These are phyloP conservation scores for Anthoceros angustus DNA, from an alignment of 225 moss, liverwort and hornwort species.

Conservation along the genomic window DNA sequence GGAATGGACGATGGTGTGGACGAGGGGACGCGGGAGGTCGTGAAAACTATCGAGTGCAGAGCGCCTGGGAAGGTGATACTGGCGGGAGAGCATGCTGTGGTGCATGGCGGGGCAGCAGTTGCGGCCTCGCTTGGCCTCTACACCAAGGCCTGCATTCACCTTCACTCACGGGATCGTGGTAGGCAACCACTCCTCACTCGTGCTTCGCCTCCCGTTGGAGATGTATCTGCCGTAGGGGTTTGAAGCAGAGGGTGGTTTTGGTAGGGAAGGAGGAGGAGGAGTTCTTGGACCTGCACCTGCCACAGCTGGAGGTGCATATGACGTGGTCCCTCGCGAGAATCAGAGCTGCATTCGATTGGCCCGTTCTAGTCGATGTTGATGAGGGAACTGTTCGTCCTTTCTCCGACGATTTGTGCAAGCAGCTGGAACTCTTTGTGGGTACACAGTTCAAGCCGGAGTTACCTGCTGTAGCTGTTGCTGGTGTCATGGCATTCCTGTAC, in stretches of 20 bases:
- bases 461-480: slow-evolving; percentile 42
- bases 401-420: slow-evolving; percentile 26
- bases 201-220: not conserved
- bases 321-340: slow-evolving; percentile 44
- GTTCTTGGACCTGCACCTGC: slow-evolving; percentile 39
- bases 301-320: slow-evolving; percentile 39
- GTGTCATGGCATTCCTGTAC: slow-evolving; percentile 65
- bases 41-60: slow-evolving; percentile 33
- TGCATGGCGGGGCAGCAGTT: slow-evolving; percentile 67
- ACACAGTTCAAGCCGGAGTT: slow-evolving; percentile 25
- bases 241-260: not conserved
- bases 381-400: slow-evolving; percentile 22
- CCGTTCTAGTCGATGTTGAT: slow-evolving; percentile 12
- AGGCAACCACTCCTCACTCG: not conserved
- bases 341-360: slow-evolving; percentile 18
- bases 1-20: too few relatives aligned
- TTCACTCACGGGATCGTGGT: slow-evolving; percentile 12
- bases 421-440: slow-evolving; percentile 37
- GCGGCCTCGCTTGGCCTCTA: slow-evolving; percentile 83
- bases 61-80: slow-evolving; percentile 94
- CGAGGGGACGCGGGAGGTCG: slow-evolving; percentile 6
- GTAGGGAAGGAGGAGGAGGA: slow-evolving; percentile 31
- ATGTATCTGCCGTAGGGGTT: not conserved
- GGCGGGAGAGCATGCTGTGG: slow-evolving; percentile 88
- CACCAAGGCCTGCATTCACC: slow-evolving; percentile 37